Conservation (phyloP, 2,329 filamentous ascomycete species). For the Aspergillus oerlinghausenensis region DNA sequence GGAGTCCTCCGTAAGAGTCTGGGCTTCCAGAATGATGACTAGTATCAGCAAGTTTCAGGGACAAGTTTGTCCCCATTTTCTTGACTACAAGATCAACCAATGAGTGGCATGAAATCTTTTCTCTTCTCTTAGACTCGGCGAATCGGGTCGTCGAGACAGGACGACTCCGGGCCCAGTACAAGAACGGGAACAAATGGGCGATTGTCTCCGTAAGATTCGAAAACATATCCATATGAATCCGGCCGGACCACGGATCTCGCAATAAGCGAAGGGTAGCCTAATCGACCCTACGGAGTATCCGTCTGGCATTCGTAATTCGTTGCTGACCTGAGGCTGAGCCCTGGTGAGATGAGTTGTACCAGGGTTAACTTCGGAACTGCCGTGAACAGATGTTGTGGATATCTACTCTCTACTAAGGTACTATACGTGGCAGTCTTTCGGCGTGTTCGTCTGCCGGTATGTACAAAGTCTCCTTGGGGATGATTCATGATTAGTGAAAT, state of each 20-base stretch:
- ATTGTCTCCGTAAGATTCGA: not conserved
- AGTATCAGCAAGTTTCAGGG: not conserved
- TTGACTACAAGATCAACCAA: not conserved
- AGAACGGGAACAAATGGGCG: not conserved
- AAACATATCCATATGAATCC: not conserved
- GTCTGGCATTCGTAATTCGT: not conserved
- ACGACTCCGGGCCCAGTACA: constrained; percentile 6
- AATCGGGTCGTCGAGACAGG: constrained; percentile 8
- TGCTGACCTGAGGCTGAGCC: not conserved
- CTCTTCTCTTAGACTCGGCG: not conserved
- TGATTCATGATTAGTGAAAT: not conserved
- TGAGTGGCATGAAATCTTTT: not conserved
- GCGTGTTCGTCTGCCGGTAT: too few species aligned
- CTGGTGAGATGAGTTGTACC: not conserved
- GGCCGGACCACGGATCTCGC: not conserved
- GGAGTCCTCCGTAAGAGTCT: not conserved
- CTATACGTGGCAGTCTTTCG: too few species aligned
- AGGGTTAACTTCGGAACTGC: not conserved
- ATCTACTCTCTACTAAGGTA: too few species aligned
- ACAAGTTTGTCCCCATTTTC: not conserved
- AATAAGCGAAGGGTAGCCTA: not conserved
- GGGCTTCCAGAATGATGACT: not conserved
- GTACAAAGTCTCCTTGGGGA: not conserved
- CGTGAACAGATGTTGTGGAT: not conserved
- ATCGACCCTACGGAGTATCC: not conserved